Percentiles rank a stretch among this genome's conserved stretches.
phyloP scores from a whole-genome alignment of 345 rosid species.

The Hibiscus tridactylites region DNA sequence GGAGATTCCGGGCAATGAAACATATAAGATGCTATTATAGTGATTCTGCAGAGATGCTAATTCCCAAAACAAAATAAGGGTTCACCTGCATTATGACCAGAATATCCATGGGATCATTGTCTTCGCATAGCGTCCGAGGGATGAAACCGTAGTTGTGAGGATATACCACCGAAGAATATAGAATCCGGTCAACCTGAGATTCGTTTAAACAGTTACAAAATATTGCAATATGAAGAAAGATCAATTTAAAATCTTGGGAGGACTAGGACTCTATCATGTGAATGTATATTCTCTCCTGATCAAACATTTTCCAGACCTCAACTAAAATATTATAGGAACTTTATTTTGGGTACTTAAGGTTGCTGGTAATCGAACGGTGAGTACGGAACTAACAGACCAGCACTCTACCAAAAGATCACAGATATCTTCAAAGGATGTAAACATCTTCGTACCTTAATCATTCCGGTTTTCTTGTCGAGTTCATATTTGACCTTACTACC shows the following conservation, averaged over 20 bases:
- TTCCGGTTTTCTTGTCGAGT: conserved; percentile 91
- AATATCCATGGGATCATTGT: conserved; percentile 91
- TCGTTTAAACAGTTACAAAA: conserved; percentile 6
- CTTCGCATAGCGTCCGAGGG: conserved; percentile 89
- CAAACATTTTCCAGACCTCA: not conserved
- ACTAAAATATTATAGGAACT: too few species aligned
- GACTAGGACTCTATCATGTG: not conserved
- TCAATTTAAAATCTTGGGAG: not conserved
- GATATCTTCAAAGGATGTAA: not conserved
- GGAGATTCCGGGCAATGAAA: too few species aligned
- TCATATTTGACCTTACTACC: conserved; percentile 98
- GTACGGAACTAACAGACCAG: too few species aligned
- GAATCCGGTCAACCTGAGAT: conserved; percentile 68
- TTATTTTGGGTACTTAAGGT: too few species aligned
- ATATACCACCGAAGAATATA: conserved; percentile 94
- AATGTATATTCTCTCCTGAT: not conserved
- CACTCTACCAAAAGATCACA: too few species aligned
- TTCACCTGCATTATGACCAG: conserved; percentile 88
- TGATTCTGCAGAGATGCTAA: too few species aligned
- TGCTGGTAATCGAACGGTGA: too few species aligned
- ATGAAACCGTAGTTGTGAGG: conserved; percentile 99
- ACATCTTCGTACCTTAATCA: conserved; percentile 56
- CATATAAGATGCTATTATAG: too few species aligned
- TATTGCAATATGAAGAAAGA: conserved; percentile 8
- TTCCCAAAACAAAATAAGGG: not conserved